phyloP scores from a whole-genome alignment of 768 basidiomycete genomes.

The Suillus placidus region DNA sequence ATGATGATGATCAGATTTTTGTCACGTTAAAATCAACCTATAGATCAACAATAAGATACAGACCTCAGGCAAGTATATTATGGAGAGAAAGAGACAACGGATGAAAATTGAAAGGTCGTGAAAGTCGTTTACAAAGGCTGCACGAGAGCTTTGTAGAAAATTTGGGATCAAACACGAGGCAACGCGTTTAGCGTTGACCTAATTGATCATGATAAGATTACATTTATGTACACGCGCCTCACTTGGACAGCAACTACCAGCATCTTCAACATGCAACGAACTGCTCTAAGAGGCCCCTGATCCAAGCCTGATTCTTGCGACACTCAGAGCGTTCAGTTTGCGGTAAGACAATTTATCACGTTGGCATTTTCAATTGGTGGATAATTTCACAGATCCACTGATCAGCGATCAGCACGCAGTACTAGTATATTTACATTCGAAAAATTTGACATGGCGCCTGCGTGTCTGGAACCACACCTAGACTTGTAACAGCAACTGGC shows the following conservation, averaged over 20 bases:
- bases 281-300: background rate
- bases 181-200: background rate
- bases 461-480: background rate
- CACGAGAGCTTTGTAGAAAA: conserved; percentile 15
- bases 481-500: background rate
- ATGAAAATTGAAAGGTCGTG: conserved; percentile 11
- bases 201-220: conserved; percentile 4
- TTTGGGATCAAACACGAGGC: conserved; percentile 11
- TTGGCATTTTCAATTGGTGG: background rate
- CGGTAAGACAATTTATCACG: background rate
- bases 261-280: background rate
- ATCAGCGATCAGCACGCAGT: background rate
- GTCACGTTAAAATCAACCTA: background rate
- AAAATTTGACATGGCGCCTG: background rate
- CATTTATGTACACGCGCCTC: background rate
- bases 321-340: background rate
- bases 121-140: conserved; percentile 19
- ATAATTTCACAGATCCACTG: background rate
- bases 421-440: too few species aligned
- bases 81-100: conserved; percentile 9
- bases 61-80: conserved; percentile 5
- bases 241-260: background rate
- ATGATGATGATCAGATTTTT: conserved; percentile 4
- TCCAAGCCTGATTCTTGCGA: too few species aligned
- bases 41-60: background rate